phyloP scores from a whole-genome alignment of 495 filamentous ascomycete species.

The Astrocystis sublimbata region DNA sequence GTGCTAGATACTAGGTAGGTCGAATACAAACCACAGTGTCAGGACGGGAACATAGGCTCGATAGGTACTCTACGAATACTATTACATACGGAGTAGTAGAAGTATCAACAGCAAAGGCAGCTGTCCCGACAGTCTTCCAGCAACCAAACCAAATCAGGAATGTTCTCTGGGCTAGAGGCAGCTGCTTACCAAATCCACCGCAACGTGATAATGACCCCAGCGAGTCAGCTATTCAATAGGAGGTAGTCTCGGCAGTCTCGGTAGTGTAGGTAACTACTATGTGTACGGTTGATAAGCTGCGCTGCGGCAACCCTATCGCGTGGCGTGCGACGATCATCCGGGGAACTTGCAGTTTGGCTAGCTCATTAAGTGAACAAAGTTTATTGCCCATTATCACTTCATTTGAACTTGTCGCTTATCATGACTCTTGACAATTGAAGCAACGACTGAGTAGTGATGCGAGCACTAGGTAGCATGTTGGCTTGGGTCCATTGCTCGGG shows the following conservation, averaged over 20 bases:
- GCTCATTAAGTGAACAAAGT: not conserved
- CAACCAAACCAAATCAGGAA: not conserved
- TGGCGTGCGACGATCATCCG: conserved; percentile 10
- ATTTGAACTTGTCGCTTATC: not conserved
- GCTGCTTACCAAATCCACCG: not conserved
- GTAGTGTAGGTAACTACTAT: too few relatives aligned
- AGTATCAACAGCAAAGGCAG: not conserved
- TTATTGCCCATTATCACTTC: not conserved
- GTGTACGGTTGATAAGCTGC: too few relatives aligned
- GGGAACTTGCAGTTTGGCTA: not conserved
- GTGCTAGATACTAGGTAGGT: too few relatives aligned
- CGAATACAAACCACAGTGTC: too few relatives aligned
- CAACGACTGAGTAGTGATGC: too few relatives aligned
- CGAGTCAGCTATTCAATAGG: too few relatives aligned
- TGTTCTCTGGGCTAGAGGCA: not conserved
- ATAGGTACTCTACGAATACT: too few relatives aligned
- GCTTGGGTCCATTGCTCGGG: too few relatives aligned
- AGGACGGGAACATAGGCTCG: too few relatives aligned
- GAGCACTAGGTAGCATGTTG: too few relatives aligned
- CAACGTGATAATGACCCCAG: not conserved
- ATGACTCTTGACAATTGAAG: not conserved
- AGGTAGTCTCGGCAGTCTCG: too few relatives aligned
- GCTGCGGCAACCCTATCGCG: not conserved
- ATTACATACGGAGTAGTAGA: too few relatives aligned
- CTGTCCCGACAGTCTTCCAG: not conserved